Base-by-base conservation (phyloP, 2,329 filamentous ascomycete species). In the Cercospora janseana region DNA sequence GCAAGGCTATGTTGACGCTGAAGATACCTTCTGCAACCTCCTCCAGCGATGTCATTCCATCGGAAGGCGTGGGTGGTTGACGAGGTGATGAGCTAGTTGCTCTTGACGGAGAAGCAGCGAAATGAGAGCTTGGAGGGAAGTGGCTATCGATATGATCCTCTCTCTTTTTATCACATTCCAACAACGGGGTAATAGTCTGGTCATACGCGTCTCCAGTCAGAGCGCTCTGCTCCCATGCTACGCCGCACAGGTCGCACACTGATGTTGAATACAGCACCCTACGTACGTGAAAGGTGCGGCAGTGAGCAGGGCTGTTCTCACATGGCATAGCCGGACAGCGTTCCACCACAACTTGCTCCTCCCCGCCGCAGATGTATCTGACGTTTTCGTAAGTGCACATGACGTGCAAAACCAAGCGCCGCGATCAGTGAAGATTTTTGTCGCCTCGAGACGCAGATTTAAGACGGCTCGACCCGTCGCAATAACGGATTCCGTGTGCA, bases 371-470 rank as follows among this genome's bases (percentile, higher is more conserved):
- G 20, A 53, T 49, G 24, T 54, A 56, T 32, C 40, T 46, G 41
- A 52, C 13, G 28, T 43, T 48, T 35, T 56, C 47, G 28, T 49
- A 46, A 45, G 49, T 47, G 34, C 54, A 54, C 51, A 56, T 56
- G 18, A 10, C 43, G n/a, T n/a, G n/a, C n/a, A n/a, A n/a, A n/a
- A 38, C 3, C 3, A 26, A 4, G 4, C 20, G 13, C 20, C 9
- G 5, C n/a, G n/a, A n/a, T n/a, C n/a, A n/a, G n/a, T n/a, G n/a
- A n/a, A n/a, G n/a, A n/a, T n/a, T n/a, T n/a, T n/a, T n/a, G n/a
- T n/a, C n/a, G n/a, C n/a, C n/a, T n/a, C n/a, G n/a, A n/a, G n/a
- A n/a, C n/a, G n/a, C n/a, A n/a, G n/a, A n/a, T n/a, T n/a, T n/a
- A n/a, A n/a, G n/a, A n/a, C n/a, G n/a, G n/a, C n/a, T n/a, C n/a